Percentiles rank a stretch among this genome's conserved stretches.
Evolutionary conservation across 2,329 filamentous ascomycete species (phyloP).

Genomic region (Diplocarpon mali): DNA sequence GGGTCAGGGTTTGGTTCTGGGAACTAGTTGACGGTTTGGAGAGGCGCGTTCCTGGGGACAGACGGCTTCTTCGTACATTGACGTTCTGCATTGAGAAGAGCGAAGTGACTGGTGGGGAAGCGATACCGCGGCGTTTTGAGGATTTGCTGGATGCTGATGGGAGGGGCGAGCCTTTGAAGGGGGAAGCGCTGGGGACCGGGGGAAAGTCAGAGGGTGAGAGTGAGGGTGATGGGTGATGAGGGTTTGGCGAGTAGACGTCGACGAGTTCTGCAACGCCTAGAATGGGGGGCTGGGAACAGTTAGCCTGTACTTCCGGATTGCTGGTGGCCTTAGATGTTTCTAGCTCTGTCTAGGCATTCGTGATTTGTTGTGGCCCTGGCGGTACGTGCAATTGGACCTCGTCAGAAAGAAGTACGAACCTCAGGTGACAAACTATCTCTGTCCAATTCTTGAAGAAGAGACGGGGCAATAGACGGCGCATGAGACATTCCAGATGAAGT

Average conservation of each 20-base stretch:
- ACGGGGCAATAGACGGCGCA: slow-evolving; percentile 12
- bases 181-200: background rate
- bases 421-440: slow-evolving; percentile 4
- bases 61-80: slow-evolving; percentile 11
- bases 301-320: background rate
- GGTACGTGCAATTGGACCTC: no score
- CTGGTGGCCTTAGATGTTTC: no score
- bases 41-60: background rate
- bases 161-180: background rate
- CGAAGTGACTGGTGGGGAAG: slow-evolving; percentile 3
- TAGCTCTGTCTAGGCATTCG: no score
- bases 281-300: background rate
- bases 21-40: background rate
- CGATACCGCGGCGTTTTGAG: slow-evolving; percentile 8
- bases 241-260: slow-evolving; percentile 2
- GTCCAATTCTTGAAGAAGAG: slow-evolving; percentile 6
- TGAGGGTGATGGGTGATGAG: background rate
- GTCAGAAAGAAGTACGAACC: background rate
- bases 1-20: background rate
- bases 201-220: background rate
- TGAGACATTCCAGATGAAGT: slow-evolving; percentile 7
- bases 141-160: background rate
- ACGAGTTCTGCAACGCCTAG: slow-evolving; percentile 3
- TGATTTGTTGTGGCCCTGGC: no score
- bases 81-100: slow-evolving; percentile 13